Evolutionary conservation across 495 filamentous ascomycete genomes (phyloP).

Genomic region (Xylaria bambusicola): DNA sequence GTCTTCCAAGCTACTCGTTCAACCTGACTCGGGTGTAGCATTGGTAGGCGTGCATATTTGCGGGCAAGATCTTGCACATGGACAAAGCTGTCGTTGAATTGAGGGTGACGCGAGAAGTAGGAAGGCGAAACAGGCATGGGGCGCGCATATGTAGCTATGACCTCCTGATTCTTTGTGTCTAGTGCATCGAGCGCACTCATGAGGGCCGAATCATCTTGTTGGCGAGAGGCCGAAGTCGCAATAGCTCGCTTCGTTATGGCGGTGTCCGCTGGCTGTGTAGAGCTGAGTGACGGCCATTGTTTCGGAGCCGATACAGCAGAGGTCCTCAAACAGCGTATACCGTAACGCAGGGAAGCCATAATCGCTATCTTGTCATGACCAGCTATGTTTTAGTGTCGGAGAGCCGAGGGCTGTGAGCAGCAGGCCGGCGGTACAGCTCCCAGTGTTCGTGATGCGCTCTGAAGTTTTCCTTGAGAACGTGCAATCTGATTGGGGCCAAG

Average conservation of each 20-base stretch:
- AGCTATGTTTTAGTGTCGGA: not conserved
- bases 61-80: slow-evolving; percentile 67
- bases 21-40: slow-evolving; percentile 60
- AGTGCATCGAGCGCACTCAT: slow-evolving; percentile 18
- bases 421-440: not conserved
- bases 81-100: slow-evolving; percentile 85
- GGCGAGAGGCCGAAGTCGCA: slow-evolving; percentile 20
- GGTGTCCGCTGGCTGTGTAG: slow-evolving; percentile 15
- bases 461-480: slow-evolving; percentile 7
- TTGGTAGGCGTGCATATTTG: slow-evolving; percentile 71
- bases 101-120: slow-evolving; percentile 86
- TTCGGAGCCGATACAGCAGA: slow-evolving; percentile 20
- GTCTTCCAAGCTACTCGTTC: slow-evolving; percentile 85
- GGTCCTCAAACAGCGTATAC: slow-evolving; percentile 33
- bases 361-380: slow-evolving; percentile 34
- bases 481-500: not conserved
- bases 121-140: slow-evolving; percentile 82
- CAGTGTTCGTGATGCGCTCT: slow-evolving; percentile 8
- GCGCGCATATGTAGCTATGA: slow-evolving; percentile 57
- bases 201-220: slow-evolving; percentile 17
- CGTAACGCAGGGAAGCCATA: slow-evolving; percentile 33
- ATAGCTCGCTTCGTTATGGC: slow-evolving; percentile 21
- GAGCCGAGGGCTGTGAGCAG: not conserved
- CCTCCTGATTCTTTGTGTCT: slow-evolving; percentile 12
- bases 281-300: slow-evolving; percentile 20